A percentile compares a stretch with the other conserved stretches of the same genome.
Evolutionary conservation across 2,329 filamentous ascomycete species (phyloP).

Genomic region (Fusarium subglutinans): DNA sequence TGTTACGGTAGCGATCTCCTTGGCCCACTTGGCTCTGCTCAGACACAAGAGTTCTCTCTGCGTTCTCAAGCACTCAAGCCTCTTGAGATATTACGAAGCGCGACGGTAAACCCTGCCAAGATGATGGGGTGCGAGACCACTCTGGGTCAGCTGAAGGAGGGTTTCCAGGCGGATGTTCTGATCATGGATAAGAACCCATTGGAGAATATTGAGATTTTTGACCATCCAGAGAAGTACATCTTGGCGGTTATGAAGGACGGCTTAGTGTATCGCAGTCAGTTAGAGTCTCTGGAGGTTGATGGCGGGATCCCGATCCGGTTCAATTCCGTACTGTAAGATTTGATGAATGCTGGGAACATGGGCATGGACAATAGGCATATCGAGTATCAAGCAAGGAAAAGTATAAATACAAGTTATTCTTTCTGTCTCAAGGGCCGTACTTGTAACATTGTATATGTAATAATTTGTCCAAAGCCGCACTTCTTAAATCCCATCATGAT

Average conservation of each 20-base stretch:
- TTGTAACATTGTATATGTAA: accelerated
- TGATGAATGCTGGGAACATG: accelerated
- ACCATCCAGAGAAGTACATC: not conserved
- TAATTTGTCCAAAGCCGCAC: accelerated
- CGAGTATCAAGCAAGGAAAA: no score
- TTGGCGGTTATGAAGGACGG: not conserved
- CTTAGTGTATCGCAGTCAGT: not conserved
- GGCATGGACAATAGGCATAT: not conserved
- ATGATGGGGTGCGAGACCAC: not conserved
- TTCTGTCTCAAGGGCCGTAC: accelerated
- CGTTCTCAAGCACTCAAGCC: not conserved
- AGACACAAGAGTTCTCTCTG: not conserved
- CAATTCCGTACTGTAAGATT: not conserved
- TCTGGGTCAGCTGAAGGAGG: not conserved
- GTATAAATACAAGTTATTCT: accelerated
- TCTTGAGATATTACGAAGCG: not conserved
- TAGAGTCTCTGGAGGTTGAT: not conserved
- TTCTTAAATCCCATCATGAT: accelerated
- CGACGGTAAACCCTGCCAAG: not conserved
- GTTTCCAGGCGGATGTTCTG: not conserved
- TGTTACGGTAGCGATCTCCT: not conserved
- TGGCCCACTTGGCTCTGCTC: not conserved
- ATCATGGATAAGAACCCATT: not conserved
- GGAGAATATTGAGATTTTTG: not conserved
- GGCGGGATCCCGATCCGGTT: not conserved